These are phyloP conservation scores for Cydonia oblonga DNA, from an alignment of 331 rosid species.

Conservation along the genomic window DNA sequence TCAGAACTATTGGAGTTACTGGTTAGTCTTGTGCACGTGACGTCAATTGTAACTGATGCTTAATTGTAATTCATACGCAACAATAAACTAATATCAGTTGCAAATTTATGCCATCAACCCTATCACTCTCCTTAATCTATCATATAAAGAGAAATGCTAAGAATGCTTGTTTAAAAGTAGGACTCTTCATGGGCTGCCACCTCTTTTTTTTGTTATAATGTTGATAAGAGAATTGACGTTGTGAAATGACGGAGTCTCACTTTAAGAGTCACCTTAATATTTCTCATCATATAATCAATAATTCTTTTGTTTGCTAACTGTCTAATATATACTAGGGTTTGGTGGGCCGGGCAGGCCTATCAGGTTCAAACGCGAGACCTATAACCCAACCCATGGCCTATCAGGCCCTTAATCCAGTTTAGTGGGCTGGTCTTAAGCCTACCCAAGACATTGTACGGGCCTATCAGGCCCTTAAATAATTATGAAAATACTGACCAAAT, in stretches of 20 bases:
- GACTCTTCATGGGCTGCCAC: too few species aligned
- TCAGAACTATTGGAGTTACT: too few species aligned
- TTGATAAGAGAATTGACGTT: fast-evolving
- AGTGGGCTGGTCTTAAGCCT: background rate
- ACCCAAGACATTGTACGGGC: background rate
- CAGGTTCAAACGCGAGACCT: background rate
- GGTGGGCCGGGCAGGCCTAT: too few species aligned
- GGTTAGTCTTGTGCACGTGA: background rate
- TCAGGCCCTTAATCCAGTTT: background rate
- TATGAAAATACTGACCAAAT: background rate
- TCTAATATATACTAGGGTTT: background rate
- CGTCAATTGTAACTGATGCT: too few species aligned
- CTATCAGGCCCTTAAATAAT: background rate
- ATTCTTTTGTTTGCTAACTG: background rate
- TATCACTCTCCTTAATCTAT: background rate
- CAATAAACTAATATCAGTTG: background rate
- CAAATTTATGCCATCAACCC: background rate
- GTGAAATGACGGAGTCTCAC: too few species aligned
- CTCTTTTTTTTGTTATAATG: too few species aligned
- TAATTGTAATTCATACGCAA: background rate
- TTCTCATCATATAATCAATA: background rate
- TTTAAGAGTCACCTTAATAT: too few species aligned
- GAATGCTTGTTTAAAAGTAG: too few species aligned
- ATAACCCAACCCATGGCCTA: too few species aligned
- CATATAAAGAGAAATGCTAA: background rate